Percentiles rank a stretch among this genome's conserved stretches.
These are phyloP conservation scores for Debaryomyces maramus DNA, from an alignment of 805 yeast genomes.

Conservation along the genomic window DNA sequence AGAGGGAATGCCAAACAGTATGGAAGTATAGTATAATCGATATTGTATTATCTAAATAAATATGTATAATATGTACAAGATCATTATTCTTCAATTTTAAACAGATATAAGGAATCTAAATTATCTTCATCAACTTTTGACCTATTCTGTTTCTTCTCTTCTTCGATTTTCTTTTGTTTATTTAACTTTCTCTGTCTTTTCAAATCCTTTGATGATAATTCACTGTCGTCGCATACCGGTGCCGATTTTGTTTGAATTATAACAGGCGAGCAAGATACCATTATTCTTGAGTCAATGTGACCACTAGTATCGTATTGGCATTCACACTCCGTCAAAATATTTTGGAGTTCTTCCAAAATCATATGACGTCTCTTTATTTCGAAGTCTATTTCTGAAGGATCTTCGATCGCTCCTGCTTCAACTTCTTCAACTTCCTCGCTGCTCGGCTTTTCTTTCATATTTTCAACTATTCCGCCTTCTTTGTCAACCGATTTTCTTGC, in stretches of 20 bases:
- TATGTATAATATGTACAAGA: conserved; percentile 4
- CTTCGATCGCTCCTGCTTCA: conserved; percentile 7
- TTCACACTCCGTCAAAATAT: conserved; percentile 29
- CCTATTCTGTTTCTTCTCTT: conserved; percentile 14
- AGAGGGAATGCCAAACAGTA: conserved; percentile 15
- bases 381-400: conserved; percentile 13
- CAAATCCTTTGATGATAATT: conserved; percentile 15
- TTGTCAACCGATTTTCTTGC: conserved; percentile 14
- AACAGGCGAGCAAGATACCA: conserved; percentile 21
- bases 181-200: conserved; percentile 16
- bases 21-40: conserved; percentile 28
- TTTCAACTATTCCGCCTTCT: conserved; percentile 11
- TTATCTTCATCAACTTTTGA: conserved; percentile 27
- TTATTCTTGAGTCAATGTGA: conserved; percentile 22
- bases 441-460: conserved; percentile 2
- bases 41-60: background rate
- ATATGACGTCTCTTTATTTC: conserved; percentile 29
- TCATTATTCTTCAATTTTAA: conserved; percentile 38
- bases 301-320: conserved; percentile 31
- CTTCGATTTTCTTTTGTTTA: conserved; percentile 14
- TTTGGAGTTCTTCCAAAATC: conserved; percentile 25
- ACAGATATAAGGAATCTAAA: conserved; percentile 40
- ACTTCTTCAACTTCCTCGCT: conserved; percentile 15
- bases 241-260: background rate
- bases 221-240: no score